Conservation (phyloP, 208 protist genomes). For the Leishmania mexicana region DNA sequence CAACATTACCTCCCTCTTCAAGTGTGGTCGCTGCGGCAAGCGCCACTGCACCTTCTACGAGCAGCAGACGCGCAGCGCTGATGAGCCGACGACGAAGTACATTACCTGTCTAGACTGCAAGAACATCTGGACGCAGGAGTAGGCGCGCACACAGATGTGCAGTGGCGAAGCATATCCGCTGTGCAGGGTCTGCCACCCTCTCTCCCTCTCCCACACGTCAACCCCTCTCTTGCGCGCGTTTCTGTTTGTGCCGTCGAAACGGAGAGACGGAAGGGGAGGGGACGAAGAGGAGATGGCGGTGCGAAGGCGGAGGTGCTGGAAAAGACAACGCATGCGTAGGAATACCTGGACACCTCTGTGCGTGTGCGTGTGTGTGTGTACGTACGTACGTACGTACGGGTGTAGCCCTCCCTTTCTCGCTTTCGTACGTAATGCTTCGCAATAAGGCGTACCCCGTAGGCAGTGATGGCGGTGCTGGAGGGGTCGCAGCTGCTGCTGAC, state of each 20-base stretch:
- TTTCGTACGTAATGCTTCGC: background rate
- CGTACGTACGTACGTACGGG: background rate
- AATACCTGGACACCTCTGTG: background rate
- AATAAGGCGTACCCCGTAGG: background rate
- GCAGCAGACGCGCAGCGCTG: constrained; percentile 95
- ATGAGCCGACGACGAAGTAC: constrained; percentile 98
- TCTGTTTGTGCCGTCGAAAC: background rate
- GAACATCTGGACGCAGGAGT: constrained; percentile 88
- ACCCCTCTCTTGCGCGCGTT: background rate
- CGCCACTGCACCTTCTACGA: constrained; percentile 91
- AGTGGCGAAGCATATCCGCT: background rate
- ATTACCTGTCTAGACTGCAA: constrained; percentile 94
- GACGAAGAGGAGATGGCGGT: constrained; percentile 3
- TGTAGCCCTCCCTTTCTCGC: background rate
- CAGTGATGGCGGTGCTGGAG: background rate
- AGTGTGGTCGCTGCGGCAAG: constrained; percentile 85
- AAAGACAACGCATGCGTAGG: background rate
- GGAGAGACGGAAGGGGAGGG: background rate
- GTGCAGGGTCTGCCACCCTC: background rate
- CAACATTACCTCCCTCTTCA: constrained; percentile 68
- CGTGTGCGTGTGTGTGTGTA: background rate
- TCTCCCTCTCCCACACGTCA: background rate
- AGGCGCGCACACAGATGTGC: background rate
- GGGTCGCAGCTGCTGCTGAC: background rate
- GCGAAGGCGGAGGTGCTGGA: background rate